Percentiles rank a stretch among this genome's conserved stretches.
phyloP scores from a whole-genome alignment of 495 filamentous ascomycete genomes.

The Chaetomium cochliodes region DNA sequence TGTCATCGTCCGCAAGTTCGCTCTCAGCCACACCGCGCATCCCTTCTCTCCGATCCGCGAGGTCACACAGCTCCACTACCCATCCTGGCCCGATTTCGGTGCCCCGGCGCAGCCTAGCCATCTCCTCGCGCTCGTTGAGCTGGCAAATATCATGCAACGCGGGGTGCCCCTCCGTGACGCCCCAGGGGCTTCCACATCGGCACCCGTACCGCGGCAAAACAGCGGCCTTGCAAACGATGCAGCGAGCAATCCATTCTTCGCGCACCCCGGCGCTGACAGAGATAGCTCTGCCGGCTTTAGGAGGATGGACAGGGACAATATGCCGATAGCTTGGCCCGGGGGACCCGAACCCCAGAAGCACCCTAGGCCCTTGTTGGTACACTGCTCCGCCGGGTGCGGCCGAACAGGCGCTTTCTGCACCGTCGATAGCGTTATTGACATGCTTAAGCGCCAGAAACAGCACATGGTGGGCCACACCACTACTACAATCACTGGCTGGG shows the following conservation, averaged over 20 bases:
- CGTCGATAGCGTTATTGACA: constrained; percentile 89
- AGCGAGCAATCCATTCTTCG: constrained; percentile 1
- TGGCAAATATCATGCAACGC: constrained; percentile 66
- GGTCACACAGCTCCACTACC: constrained; percentile 92
- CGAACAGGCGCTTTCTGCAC: constrained; percentile 96
- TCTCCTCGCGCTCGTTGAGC: constrained; percentile 80
- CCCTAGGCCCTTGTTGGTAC: constrained; percentile 76
- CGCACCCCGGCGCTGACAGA: constrained; percentile 1
- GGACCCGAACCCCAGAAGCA: constrained; percentile 55
- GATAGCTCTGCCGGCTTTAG: constrained; percentile 1
- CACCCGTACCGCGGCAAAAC: constrained; percentile 17
- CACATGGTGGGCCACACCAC: constrained; percentile 15
- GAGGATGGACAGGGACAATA: constrained; percentile 20
- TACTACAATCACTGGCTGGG: background rate
- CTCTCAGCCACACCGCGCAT: constrained; percentile 68
- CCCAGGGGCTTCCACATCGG: constrained; percentile 42
- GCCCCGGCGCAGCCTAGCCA: constrained; percentile 85
- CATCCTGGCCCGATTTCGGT: constrained; percentile 94
- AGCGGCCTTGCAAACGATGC: background rate
- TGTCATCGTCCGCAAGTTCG: constrained; percentile 84
- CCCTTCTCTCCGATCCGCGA: constrained; percentile 88
- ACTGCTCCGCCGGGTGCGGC: constrained; percentile 94
- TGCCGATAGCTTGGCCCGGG: constrained; percentile 40
- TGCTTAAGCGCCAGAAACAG: constrained; percentile 76
- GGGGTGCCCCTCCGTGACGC: constrained; percentile 41